phyloP scores from a whole-genome alignment of 1,139 yeast genomes.

The Magnusiomyces clavatus region DNA sequence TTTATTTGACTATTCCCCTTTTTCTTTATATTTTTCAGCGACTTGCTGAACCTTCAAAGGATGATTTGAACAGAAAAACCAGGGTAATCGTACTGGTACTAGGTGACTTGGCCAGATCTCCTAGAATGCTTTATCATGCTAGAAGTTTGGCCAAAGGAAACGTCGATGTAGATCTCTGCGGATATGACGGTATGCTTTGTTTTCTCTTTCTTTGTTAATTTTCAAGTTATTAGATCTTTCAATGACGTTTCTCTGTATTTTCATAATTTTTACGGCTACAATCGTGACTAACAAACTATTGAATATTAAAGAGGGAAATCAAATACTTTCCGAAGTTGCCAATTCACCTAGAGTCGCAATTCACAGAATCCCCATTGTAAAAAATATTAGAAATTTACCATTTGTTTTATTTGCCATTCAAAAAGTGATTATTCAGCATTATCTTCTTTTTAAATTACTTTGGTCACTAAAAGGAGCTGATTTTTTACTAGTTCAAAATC shows the following conservation, averaged over 20 bases:
- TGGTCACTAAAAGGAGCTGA: slow-evolving; percentile 54
- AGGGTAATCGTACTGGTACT: slow-evolving; percentile 71
- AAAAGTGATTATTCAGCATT: slow-evolving; percentile 55
- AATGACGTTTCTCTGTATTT: neutral
- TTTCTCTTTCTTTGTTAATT: neutral
- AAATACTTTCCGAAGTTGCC: slow-evolving; percentile 10
- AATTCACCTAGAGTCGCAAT: slow-evolving; percentile 18
- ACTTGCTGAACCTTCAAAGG: slow-evolving; percentile 2
- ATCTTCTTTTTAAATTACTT: slow-evolving; percentile 40
- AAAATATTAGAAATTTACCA: slow-evolving; percentile 41
- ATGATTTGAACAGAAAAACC: slow-evolving; percentile 29
- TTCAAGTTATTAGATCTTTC: no score
- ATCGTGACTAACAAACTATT: no score
- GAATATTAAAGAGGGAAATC: slow-evolving; percentile 5
- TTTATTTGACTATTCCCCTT: slow-evolving; percentile 14
- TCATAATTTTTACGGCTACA: no score
- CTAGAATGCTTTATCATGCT: slow-evolving; percentile 92
- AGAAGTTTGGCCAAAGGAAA: slow-evolving; percentile 61
- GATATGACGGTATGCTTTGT: slow-evolving; percentile 55
- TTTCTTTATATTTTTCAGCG: slow-evolving; percentile 11
- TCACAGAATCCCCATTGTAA: slow-evolving; percentile 38
- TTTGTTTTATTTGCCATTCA: slow-evolving; percentile 49
- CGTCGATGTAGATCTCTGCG: slow-evolving; percentile 75
- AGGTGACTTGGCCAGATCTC: slow-evolving; percentile 94
- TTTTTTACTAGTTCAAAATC: slow-evolving; percentile 73